Evolutionary conservation across 2,329 filamentous ascomycete species (phyloP), one percentile per base, ranked within the genome.

Genomic region (Incumbomyces delicatus): DNA sequence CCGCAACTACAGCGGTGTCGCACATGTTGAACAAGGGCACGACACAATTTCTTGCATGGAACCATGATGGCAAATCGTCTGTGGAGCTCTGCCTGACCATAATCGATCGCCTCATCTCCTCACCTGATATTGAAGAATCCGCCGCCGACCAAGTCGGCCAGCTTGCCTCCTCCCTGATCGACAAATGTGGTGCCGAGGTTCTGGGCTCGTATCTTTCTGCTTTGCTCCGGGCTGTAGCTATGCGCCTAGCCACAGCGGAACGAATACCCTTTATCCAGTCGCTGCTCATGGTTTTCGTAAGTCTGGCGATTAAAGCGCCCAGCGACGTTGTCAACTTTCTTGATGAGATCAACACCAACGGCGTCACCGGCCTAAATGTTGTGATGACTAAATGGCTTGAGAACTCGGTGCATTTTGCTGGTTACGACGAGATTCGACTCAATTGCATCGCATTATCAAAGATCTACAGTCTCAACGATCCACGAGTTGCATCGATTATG

Each of bases 361-460:
- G 81, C 8, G 58, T 65, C 49, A 94, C 76, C 59, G 92, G 89
- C n/a, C 70, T 98, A 6, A 80, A 89, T 53, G 81, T 95, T 18
- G 92, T 98, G 2, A 70, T 96, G 55, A 77, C 81, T 66, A 95
- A 96, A 67, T 98, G 92, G 92, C 73, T 98, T 1, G 92, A 96
- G 69, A 95, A 96, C 66, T 95, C 88, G 3, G 78, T 94, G 65
- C 94, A 85, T 65, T 98, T 98, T 67, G 88, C 88, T n/a, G 92
- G 92, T 11, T 98, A 95, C 58, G 89, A 96, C 58, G 90, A 95
- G 65, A 96, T 96, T 57, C 80, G 89, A 57, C 87, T 95, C 65
- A 98, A 96, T 60, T 87, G 95, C 49, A 90, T 95, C 57, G 92
- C 92, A 5, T 76, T 98, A 2, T 89, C 88, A 0, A 95, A 94